A percentile compares a stretch with the other conserved stretches of the same genome.
These are phyloP conservation scores for Pascua guehoae DNA, from an alignment of 1,284 basidiomycete genomes.

Conservation along the genomic window DNA sequence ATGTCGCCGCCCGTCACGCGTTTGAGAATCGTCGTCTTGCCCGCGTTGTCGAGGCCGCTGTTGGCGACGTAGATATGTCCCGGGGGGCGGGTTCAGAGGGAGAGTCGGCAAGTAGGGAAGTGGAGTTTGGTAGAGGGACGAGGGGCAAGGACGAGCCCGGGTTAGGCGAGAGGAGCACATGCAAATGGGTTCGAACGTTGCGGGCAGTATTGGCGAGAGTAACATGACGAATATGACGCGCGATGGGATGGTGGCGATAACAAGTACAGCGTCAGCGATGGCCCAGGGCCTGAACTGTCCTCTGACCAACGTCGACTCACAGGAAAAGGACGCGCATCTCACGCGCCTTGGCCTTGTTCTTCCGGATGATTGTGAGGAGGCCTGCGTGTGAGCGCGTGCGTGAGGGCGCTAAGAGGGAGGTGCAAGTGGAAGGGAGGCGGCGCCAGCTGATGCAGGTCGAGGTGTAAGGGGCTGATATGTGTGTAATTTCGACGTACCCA, in stretches of 20 bases:
- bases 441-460: no score
- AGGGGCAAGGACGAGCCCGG: neutral
- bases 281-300: neutral
- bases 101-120: neutral
- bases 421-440: no score
- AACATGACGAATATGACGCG: no score
- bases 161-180: neutral
- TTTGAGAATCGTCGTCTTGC: constrained; percentile 97
- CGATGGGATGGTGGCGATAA: no score
- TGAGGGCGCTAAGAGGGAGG: no score
- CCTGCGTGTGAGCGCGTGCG: constrained; percentile 52
- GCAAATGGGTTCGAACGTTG: neutral
- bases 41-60: constrained; percentile 97
- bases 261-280: no score
- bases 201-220: no score
- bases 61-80: neutral
- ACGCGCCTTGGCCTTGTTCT: constrained; percentile 88
- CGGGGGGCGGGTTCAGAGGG: no score
- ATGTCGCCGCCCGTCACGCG: constrained; percentile 89
- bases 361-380: constrained; percentile 92
- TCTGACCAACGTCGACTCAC: constrained; percentile 52
- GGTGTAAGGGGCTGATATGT: no score
- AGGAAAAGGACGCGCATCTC: constrained; percentile 96
- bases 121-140: no score
- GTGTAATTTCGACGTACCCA: no score